Percentiles rank a stretch among this genome's conserved stretches.
Conservation (phyloP, 2,329 filamentous ascomycete species). For the Gyromitra esculenta region DNA sequence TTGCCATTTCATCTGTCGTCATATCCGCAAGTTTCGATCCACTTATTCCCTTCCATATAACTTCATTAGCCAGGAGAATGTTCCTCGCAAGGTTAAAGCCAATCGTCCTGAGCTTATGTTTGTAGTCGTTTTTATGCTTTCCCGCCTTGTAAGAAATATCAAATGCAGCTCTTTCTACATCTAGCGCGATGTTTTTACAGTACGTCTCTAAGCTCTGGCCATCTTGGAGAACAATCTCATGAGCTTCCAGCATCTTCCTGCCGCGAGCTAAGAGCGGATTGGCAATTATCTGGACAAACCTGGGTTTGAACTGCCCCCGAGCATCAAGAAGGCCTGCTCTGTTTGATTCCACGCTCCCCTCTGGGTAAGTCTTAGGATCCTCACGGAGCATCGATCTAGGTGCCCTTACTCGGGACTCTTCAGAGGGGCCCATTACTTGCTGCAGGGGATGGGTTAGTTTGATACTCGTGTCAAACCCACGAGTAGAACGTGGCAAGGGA, state of each 20-base stretch:
- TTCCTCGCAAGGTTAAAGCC: constrained; percentile 91
- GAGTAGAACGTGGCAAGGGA: no score
- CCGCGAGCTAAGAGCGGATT: neutral
- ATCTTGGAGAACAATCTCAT: constrained; percentile 68
- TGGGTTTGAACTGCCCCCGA: no score
- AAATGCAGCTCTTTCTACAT: constrained; percentile 77
- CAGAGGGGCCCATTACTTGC: no score
- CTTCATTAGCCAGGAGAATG: constrained; percentile 74
- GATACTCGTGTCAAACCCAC: no score
- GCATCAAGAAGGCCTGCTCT: no score
- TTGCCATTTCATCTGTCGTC: constrained; percentile 89
- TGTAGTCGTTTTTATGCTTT: constrained; percentile 67
- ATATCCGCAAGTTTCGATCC: constrained; percentile 81
- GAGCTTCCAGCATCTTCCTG: neutral
- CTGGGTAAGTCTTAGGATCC: no score
- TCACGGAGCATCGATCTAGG: no score
- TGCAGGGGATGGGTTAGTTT: no score
- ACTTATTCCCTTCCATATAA: constrained; percentile 75
- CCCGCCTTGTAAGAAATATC: constrained; percentile 64
- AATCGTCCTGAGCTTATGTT: constrained; percentile 75
- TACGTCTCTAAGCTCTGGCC: constrained; percentile 71
- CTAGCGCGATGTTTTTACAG: constrained; percentile 75
- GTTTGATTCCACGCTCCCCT: no score
- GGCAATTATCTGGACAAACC: no score
- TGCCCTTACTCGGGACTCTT: no score